These are phyloP conservation scores for Backusella mclennaniae DNA, from an alignment of 192 early-diverging fungal genomes.

Conservation along the genomic window DNA sequence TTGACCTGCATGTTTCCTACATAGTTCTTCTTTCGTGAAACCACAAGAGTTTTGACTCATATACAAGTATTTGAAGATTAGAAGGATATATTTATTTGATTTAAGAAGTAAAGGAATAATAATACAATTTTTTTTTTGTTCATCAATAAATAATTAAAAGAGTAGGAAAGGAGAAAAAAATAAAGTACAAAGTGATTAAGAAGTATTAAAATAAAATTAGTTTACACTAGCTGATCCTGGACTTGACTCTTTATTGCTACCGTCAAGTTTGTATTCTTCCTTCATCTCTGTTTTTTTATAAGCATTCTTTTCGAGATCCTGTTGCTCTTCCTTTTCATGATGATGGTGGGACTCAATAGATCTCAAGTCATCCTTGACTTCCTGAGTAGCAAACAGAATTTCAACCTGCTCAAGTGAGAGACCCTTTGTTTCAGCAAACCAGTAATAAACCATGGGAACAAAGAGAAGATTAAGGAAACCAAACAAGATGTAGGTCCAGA, in stretches of 20 bases:
- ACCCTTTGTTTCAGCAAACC: conserved; percentile 85
- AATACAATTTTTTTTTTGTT: not conserved
- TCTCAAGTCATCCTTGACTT: conserved; percentile 14
- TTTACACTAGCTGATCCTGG: not conserved
- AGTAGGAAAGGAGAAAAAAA: not conserved
- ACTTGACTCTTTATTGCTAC: not conserved
- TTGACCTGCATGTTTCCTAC: not conserved
- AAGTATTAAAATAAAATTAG: not conserved
- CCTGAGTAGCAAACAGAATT: conserved; percentile 29
- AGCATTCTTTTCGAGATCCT: not conserved
- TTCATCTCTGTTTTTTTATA: not conserved
- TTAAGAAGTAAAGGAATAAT: not conserved
- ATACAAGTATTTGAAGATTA: not conserved
- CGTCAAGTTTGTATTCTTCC: not conserved
- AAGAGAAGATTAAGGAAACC: conserved; percentile 48
- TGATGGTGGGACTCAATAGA: conserved; percentile 12
- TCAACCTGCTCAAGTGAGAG: conserved; percentile 65
- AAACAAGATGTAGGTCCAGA: conserved; percentile 58
- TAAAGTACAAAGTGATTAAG: not conserved
- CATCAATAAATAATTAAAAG: not conserved
- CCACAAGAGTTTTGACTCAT: not conserved
- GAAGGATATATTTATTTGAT: not conserved
- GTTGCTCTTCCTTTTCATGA: not conserved
- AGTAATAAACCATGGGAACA: conserved; percentile 52
- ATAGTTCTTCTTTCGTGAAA: not conserved